Evolutionary conservation across 2,329 filamentous ascomycete species (phyloP), one percentile per base, ranked within the genome.

Genomic region (Cladophialophora psammophila): DNA sequence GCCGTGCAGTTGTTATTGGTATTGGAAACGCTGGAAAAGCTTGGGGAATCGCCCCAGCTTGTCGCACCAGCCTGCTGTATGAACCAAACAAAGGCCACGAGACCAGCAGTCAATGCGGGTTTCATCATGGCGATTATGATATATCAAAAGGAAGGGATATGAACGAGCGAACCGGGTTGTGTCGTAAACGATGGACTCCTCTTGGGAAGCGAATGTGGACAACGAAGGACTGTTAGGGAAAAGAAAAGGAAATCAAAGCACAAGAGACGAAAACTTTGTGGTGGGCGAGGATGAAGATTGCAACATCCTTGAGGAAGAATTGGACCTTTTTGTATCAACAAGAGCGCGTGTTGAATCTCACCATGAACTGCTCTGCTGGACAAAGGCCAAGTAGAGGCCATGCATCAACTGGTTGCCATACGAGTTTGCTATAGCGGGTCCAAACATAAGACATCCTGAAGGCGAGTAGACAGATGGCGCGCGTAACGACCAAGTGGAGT

Each of bases 1-100:
- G 85, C 77, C 66, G 86, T 88, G 80, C 94, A 97, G 74, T 90
- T 80, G 83, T 95, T 95, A 82, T 92, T 82, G 75, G 86, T 88
- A 84, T 91, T 93, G 66, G 82, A 80, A 12, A 93, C 92, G 78
- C 85, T 90, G 57, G 83, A 83, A 84, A 88, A 96, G 67, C 83
- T 78, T 56, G 78, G 74, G 63, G 83, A 81, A 70, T 82, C 79
- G 66, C 80, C 79, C 84, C 86, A 89, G 73, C 78, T 36, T 40
- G 63, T 65, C 15, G 77, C 78, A 69, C 80, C 83, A 71, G 80
- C 83, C 73, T 82, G 81, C 76, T 82, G 81, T 70, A 78, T 75
- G 69, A 76, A 78, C 54, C 84, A 75, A 70, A 82, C 80, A 72
- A 82, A 78, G 61, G 82, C 78, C 69, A 85, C 73, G 69, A 86